phyloP scores from a whole-genome alignment of 768 basidiomycete genomes.

The Candolleomyces aberdarensis region DNA sequence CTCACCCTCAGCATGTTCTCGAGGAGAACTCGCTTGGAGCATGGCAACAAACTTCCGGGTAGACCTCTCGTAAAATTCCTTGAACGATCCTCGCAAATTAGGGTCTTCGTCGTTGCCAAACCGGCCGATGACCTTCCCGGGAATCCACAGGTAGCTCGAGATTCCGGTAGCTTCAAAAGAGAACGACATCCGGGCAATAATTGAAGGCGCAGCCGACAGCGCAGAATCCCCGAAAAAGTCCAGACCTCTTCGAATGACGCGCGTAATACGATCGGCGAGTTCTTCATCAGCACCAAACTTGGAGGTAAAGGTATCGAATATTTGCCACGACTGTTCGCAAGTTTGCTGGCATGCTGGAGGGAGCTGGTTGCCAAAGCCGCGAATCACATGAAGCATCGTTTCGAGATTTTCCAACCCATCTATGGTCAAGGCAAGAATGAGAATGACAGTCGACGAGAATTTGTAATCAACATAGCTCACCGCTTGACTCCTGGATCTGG shows the following conservation, averaged over 20 bases:
- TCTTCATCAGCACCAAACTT: slow-evolving; percentile 76
- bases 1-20: slow-evolving; percentile 87
- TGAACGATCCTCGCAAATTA: slow-evolving; percentile 53
- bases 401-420: slow-evolving; percentile 92
- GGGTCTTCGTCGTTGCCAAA: slow-evolving; percentile 69
- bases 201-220: slow-evolving; percentile 63
- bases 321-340: slow-evolving; percentile 74
- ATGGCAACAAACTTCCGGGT: slow-evolving; percentile 68
- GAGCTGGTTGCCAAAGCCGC: slow-evolving; percentile 77
- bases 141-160: slow-evolving; percentile 92
- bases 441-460: neutral
- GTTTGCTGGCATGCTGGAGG: slow-evolving; percentile 78
- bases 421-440: slow-evolving; percentile 21
- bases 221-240: slow-evolving; percentile 72
- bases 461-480: slow-evolving; percentile 43
- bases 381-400: slow-evolving; percentile 82
- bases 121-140: slow-evolving; percentile 76
- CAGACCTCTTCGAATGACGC: slow-evolving; percentile 81
- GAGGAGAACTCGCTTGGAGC: slow-evolving; percentile 63
- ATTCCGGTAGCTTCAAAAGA: slow-evolving; percentile 80
- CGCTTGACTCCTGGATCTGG: slow-evolving; percentile 62
- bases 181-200: slow-evolving; percentile 71
- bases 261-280: slow-evolving; percentile 79
- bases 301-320: slow-evolving; percentile 77
- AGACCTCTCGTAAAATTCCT: slow-evolving; percentile 67